phyloP scores from a whole-genome alignment of 2,329 filamentous ascomycete genomes.

The Cercospora sp. region DNA sequence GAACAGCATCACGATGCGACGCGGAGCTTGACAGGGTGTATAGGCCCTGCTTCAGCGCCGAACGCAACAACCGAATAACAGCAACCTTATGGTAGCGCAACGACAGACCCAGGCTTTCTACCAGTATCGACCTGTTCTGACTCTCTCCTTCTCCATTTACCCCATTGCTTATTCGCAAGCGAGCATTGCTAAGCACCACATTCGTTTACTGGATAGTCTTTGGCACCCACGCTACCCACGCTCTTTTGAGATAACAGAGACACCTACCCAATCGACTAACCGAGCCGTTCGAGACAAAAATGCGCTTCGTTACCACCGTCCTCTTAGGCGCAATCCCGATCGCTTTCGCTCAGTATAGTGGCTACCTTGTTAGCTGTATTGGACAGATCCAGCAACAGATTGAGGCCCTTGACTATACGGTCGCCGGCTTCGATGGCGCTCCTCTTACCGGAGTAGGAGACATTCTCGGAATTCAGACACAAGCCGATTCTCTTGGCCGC shows the following conservation, averaged over 20 bases:
- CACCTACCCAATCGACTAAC: not conserved
- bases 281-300: not conserved
- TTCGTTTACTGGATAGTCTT: not conserved
- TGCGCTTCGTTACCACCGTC: not conserved
- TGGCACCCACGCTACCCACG: not conserved
- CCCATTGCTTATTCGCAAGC: not conserved
- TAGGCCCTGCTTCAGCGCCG: not conserved
- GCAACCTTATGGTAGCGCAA: not conserved
- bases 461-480: not conserved
- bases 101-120: not conserved
- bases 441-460: not conserved
- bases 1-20: not conserved
- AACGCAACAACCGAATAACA: not conserved
- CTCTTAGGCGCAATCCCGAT: not conserved
- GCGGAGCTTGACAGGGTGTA: not conserved
- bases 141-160: not conserved
- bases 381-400: not conserved
- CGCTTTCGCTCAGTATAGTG: not conserved
- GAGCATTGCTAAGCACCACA: not conserved
- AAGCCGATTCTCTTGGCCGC: not conserved
- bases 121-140: not conserved
- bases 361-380: not conserved
- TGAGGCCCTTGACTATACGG: not conserved
- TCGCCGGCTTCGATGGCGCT: not conserved
- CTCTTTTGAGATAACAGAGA: not conserved